Evolutionary conservation across 1,139 yeast genomes (phyloP).

Genomic region (Chernovozyma sophiae-reginae): DNA sequence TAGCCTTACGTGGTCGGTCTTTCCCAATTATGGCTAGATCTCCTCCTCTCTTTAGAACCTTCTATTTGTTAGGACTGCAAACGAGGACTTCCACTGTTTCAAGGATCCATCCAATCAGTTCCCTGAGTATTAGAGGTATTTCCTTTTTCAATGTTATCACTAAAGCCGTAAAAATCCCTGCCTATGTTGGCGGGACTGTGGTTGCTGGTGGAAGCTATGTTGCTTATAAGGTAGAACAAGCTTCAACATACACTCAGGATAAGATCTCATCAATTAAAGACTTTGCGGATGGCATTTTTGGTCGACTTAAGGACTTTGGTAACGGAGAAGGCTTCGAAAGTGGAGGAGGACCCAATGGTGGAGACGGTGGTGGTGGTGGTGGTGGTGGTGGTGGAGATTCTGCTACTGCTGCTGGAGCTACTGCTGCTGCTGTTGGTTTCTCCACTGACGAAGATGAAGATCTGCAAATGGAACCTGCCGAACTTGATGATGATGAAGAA

Average conservation of each 20-base stretch:
- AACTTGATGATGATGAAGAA: slow-evolving; percentile 11
- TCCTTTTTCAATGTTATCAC: slow-evolving; percentile 49
- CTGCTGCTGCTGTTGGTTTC: slow-evolving; percentile 46
- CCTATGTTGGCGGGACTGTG: slow-evolving; percentile 81
- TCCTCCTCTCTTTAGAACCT: background rate
- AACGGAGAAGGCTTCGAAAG: slow-evolving; percentile 10
- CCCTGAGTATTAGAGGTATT: slow-evolving; percentile 20
- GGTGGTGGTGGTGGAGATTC: slow-evolving; percentile 29
- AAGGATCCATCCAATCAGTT: background rate
- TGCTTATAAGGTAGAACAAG: slow-evolving; percentile 88
- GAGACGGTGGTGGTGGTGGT: slow-evolving; percentile 17
- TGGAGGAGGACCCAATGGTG: slow-evolving; percentile 14
- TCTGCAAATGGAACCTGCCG: slow-evolving; percentile 12
- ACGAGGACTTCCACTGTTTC: background rate
- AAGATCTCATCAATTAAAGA: slow-evolving; percentile 59
- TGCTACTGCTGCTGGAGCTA: slow-evolving; percentile 40
- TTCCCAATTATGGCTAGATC: background rate
- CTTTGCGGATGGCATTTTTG: slow-evolving; percentile 44
- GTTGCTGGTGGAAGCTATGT: slow-evolving; percentile 95
- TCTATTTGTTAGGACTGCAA: background rate
- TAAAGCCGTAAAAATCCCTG: slow-evolving; percentile 56
- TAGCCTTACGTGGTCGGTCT: background rate
- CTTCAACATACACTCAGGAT: slow-evolving; percentile 66
- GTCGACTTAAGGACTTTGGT: slow-evolving; percentile 39
- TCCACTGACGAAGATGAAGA: slow-evolving; percentile 28